Percentiles rank a stretch among this genome's conserved stretches.
Evolutionary conservation across 2,329 filamentous ascomycete species (phyloP).

Genomic region (Venturia nashicola): DNA sequence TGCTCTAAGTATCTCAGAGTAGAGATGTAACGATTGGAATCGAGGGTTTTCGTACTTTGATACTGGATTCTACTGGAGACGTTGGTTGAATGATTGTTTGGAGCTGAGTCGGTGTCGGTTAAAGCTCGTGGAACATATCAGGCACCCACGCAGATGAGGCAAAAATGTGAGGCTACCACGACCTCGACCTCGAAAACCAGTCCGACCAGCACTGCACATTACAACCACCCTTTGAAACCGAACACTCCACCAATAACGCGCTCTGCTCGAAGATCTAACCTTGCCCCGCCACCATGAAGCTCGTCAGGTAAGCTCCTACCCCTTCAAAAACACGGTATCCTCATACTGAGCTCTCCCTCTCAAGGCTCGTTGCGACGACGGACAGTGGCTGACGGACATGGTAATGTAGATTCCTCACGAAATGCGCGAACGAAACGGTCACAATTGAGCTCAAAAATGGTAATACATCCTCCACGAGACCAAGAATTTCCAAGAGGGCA

Average conservation of each 20-base stretch:
- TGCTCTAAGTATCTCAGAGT: no score
- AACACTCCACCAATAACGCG: background rate
- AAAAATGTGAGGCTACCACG: background rate
- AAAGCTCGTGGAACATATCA: background rate
- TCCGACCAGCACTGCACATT: background rate
- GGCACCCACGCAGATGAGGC: background rate
- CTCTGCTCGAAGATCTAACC: background rate
- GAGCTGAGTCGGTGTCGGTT: no score
- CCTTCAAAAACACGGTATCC: constrained; percentile 19
- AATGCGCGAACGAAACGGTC: constrained; percentile 97
- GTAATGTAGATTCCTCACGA: constrained; percentile 80
- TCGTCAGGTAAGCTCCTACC: constrained; percentile 64
- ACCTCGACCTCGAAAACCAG: background rate
- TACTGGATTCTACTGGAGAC: no score
- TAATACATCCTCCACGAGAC: constrained; percentile 27
- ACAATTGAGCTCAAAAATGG: constrained; percentile 98
- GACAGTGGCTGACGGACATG: constrained; percentile 13
- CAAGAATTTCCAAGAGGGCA: background rate
- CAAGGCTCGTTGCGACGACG: constrained; percentile 23
- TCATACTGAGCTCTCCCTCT: constrained; percentile 30
- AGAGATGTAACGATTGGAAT: no score
- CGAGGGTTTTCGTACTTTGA: no score
- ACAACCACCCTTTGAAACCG: background rate
- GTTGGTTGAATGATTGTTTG: no score
- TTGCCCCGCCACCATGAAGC: constrained; percentile 62